Percentiles rank a stretch among this genome's conserved stretches.
Evolutionary conservation across 2,329 filamentous ascomycete species (phyloP).

Genomic region (Rhinocladiella similis): DNA sequence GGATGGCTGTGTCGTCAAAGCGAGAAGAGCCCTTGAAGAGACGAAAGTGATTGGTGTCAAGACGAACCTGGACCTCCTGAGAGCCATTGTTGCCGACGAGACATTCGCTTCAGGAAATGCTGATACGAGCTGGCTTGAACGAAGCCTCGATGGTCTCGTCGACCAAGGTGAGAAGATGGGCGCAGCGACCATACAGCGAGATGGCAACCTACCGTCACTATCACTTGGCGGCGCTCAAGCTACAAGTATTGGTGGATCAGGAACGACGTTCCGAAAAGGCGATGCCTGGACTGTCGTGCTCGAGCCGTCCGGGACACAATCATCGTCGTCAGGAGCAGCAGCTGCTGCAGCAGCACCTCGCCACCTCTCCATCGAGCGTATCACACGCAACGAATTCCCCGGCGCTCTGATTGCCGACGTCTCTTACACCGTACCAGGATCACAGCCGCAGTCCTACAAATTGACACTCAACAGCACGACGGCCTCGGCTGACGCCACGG

Average conservation of each 20-base stretch:
- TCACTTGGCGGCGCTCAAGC: conserved; percentile 9
- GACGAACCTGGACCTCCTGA: conserved; percentile 58
- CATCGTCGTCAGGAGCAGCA: conserved; percentile 26
- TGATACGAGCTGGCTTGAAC: conserved; percentile 61
- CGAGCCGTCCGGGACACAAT: conserved; percentile 35
- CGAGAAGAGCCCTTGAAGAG: conserved; percentile 57
- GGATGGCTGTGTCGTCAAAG: conserved; percentile 54
- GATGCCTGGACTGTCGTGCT: conserved; percentile 59
- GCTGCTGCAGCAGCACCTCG: conserved; percentile 37
- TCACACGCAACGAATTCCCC: conserved; percentile 63
- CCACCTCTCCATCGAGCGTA: conserved; percentile 55
- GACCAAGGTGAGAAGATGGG: conserved; percentile 32
- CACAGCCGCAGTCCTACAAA: conserved; percentile 43
- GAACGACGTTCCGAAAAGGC: conserved; percentile 56
- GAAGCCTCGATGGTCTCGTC: conserved; percentile 46
- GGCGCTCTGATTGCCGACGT: conserved; percentile 55
- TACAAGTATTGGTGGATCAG: conserved; percentile 31
- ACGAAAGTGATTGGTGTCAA: conserved; percentile 57
- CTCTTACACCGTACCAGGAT: conserved; percentile 45
- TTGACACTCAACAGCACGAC: conserved; percentile 48
- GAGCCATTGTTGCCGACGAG: conserved; percentile 53
- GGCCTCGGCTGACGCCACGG: conserved; percentile 40
- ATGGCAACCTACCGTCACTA: conserved; percentile 1
- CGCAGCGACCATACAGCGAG: conserved; percentile 6
- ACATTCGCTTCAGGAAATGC: conserved; percentile 52